phyloP scores from a whole-genome alignment of 1,284 basidiomycete genomes.

The Trichosporon ovoides region DNA sequence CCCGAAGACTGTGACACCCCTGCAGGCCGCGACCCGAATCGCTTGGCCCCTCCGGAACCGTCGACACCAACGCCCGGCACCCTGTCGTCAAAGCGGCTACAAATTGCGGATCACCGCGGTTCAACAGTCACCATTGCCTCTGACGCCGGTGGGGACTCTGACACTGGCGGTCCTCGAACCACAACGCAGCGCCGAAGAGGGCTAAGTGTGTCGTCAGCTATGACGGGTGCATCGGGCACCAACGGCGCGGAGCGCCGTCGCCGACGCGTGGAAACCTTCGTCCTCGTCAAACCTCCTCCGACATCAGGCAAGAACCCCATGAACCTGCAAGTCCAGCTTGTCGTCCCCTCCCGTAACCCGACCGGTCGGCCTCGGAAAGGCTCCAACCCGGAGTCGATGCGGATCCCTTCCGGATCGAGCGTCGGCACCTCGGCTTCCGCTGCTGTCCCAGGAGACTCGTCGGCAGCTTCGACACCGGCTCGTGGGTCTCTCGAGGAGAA shows the following conservation, averaged over 20 bases:
- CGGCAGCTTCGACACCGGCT: conserved; percentile 9
- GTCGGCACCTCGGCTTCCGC: neutral
- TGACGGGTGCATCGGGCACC: neutral
- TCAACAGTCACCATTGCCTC: neutral
- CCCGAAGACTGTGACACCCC: neutral
- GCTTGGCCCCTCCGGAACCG: neutral
- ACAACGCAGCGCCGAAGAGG: conserved; percentile 4
- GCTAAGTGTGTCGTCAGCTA: conserved; percentile 2
- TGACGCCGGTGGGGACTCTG: conserved; percentile 1
- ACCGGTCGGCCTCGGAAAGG: neutral
- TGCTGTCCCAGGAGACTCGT: neutral
- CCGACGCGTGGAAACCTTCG: conserved; percentile 59
- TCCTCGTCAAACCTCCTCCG: conserved; percentile 46
- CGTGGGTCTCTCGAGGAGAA: conserved; percentile 15
- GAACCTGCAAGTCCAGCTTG: conserved; percentile 88
- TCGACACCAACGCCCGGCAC: conserved; percentile 4
- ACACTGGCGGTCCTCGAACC: conserved; percentile 5
- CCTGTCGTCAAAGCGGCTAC: neutral
- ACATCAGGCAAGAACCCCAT: conserved; percentile 82
- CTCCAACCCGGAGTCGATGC: conserved; percentile 3
- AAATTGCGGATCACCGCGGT: conserved; percentile 6
- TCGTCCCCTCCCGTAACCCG: conserved; percentile 46
- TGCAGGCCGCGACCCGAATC: neutral
- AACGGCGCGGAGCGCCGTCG: neutral
- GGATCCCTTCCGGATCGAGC: neutral